Evolutionary conservation across 1,284 basidiomycete genomes (phyloP), one percentile per base, ranked within the genome.

Genomic region (Blastosporella zonata): DNA sequence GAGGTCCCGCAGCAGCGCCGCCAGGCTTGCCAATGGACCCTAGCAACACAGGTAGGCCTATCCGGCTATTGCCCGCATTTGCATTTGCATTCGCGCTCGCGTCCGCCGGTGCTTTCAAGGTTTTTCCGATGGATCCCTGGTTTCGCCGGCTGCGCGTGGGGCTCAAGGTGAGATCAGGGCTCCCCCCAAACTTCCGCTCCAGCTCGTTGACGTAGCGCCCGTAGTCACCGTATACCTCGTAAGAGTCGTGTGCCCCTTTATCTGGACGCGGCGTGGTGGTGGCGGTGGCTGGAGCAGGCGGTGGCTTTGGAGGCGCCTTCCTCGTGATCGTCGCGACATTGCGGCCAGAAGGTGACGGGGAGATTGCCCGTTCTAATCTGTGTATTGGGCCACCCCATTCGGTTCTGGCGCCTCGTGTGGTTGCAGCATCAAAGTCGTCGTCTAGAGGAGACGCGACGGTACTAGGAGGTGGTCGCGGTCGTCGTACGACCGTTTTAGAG

Each of bases 151-250:
- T 49, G 35, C 55, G 49, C 22, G 53, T 53, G 9, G 58, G 44
- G 27, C 52, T 58, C 43, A 56, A 23, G 18, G 60, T 59, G 20
- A 57, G 46, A 13, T 62, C 61, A 8, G 54, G 56, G 6, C 50
- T 49, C 1, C 40, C 50, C 6, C 52, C 60, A 37, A 77, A 69
- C 52, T 74, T 70, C 55, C 67, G 66, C 49, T 75, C 73, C 56
- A 78, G 69, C 57, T 75, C 77, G 29, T 68, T 66, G 57, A 75
- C 70, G 55, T 76, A 77, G 46, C 67, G 65, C 36, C 58, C 58
- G 38, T 67, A 67, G 50, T 73, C 67, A 43, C 71, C 67, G 47
- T 66, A 67, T 20, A 60, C 37, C 23, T 68, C 62, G 49, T 55
- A 46, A 18, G 45, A 47, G 23, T 52, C 39, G 13, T 47, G 21